Evolutionary conservation across 2,329 filamentous ascomycete species (phyloP), one percentile per base, ranked within the genome.

Genomic region (Botrytis medusae): DNA sequence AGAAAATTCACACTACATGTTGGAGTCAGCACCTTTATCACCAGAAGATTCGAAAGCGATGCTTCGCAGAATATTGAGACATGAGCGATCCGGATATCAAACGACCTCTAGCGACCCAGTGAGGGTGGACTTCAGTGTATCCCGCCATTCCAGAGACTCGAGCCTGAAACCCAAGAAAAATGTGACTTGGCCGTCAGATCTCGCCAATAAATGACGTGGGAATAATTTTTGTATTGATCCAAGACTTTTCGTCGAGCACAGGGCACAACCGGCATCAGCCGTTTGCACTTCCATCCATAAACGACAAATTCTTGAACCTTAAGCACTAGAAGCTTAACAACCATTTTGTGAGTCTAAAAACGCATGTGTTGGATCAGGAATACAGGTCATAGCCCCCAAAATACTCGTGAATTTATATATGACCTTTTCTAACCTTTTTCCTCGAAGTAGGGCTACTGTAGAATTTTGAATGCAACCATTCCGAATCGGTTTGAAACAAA

Each of bases 1-100:
- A 4, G 46, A 37, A 10, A 60, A 77, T 60, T 40, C 69, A 7
- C 67, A 73, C 0, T 78, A 77, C 18, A n/a, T 76, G 65, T 64
- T 78, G 12, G 73, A 73, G 32, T 59, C 74, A 9, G 46, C 29
- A 3, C 74, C 77, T 6, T 40, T 16, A 25, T 32, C 22, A 54
- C 25, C 5, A 44, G 7, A 44, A 44, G n/a, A 10, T 44, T 20
- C 59, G 16, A 10, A 63, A 9, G 7, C 61, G n/a, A 29, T 0
- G 3, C 16, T 40, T 42, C 37, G 5, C 10, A 2, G 0, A 22
- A n/a, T 10, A 63, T 25, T 22, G 22, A 22, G 46, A 22, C 1
- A 63, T 12, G 37, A 29, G 5, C 6, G 4, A 44, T 7, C 16
- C 5, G 40, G 7, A 20, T 8, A 25, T 10, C 1, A 32, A 1